Evolutionary conservation across 1,139 yeast genomes (phyloP).

Genomic region (Lodderomyces theae): DNA sequence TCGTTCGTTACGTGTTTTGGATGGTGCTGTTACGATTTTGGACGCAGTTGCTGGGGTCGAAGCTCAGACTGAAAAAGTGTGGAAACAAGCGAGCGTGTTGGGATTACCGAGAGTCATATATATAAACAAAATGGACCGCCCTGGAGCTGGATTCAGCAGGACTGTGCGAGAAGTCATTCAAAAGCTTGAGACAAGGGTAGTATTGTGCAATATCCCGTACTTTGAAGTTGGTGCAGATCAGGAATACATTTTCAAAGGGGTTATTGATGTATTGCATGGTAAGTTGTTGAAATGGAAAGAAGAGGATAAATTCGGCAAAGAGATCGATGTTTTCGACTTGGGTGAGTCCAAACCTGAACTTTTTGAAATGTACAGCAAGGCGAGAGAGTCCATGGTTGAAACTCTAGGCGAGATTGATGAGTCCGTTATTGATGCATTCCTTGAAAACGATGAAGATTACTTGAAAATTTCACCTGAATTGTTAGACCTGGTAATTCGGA

Average conservation of each 20-base stretch:
- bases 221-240: slow-evolving; percentile 41
- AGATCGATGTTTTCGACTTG: slow-evolving; percentile 50
- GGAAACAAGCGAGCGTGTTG: slow-evolving; percentile 78
- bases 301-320: slow-evolving; percentile 50
- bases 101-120: slow-evolving; percentile 73
- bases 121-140: slow-evolving; percentile 93
- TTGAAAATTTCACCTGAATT: slow-evolving; percentile 53
- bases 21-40: slow-evolving; percentile 87
- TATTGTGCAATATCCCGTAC: slow-evolving; percentile 76
- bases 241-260: slow-evolving; percentile 66
- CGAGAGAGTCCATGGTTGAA: slow-evolving; percentile 78
- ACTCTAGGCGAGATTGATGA: slow-evolving; percentile 84
- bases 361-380: slow-evolving; percentile 48
- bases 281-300: slow-evolving; percentile 64
- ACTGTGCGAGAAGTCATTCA: slow-evolving; percentile 84
- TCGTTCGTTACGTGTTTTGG: slow-evolving; percentile 82
- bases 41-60: slow-evolving; percentile 99
- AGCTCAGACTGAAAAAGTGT: slow-evolving; percentile 95
- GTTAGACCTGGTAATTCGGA: slow-evolving; percentile 58
- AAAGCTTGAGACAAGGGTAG: slow-evolving; percentile 72
- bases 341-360: slow-evolving; percentile 31
- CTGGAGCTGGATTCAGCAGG: slow-evolving; percentile 91
- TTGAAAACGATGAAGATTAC: slow-evolving; percentile 70
- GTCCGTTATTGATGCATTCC: slow-evolving; percentile 66
- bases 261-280: slow-evolving; percentile 72